Conservation (phyloP, 2,329 filamentous ascomycete species). For the Coniochaeta sp. region DNA sequence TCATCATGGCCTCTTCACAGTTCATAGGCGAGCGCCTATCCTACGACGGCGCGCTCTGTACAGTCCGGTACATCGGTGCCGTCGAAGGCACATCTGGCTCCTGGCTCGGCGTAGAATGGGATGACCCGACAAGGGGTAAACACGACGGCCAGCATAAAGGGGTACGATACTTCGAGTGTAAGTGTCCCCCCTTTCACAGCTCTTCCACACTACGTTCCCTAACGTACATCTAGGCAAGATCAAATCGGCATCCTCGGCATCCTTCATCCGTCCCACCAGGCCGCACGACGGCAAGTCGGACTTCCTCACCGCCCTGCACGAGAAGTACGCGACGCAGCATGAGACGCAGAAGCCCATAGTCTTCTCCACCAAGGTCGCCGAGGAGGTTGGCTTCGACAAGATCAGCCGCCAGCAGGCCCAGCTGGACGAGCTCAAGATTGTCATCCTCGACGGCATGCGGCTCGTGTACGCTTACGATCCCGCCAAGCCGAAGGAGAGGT, state of each 20-base stretch:
- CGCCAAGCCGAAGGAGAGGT: slow-evolving; percentile 22
- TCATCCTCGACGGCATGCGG: slow-evolving; percentile 72
- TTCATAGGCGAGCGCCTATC: slow-evolving; percentile 70
- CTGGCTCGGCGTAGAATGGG: slow-evolving; percentile 97
- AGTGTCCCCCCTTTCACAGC: slow-evolving; percentile 27
- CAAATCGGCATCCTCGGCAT: slow-evolving; percentile 64
- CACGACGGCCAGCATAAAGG: slow-evolving; percentile 81
- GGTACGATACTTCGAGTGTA: slow-evolving; percentile 77
- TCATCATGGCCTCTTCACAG: slow-evolving; percentile 29
- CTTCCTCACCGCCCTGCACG: slow-evolving; percentile 72
- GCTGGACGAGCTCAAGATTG: slow-evolving; percentile 69
- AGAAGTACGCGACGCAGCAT: slow-evolving; percentile 64
- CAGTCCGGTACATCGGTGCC: slow-evolving; percentile 73
- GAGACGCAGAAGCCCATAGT: slow-evolving; percentile 46
- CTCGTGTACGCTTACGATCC: slow-evolving; percentile 36
- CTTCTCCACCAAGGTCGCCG: slow-evolving; percentile 74
- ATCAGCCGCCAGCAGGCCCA: slow-evolving; percentile 73
- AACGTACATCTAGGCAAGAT: slow-evolving; percentile 42
- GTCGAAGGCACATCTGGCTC: slow-evolving; percentile 69
- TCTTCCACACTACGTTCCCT: slow-evolving; percentile 45
- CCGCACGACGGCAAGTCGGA: slow-evolving; percentile 59
- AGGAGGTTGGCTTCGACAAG: slow-evolving; percentile 95
- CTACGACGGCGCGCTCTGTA: slow-evolving; percentile 71
- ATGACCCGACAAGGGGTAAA: slow-evolving; percentile 78
- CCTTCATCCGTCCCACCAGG: slow-evolving; percentile 77